Conservation (phyloP, 2,329 filamentous ascomycete genomes). For the Pestalotiopsis sp. region DNA sequence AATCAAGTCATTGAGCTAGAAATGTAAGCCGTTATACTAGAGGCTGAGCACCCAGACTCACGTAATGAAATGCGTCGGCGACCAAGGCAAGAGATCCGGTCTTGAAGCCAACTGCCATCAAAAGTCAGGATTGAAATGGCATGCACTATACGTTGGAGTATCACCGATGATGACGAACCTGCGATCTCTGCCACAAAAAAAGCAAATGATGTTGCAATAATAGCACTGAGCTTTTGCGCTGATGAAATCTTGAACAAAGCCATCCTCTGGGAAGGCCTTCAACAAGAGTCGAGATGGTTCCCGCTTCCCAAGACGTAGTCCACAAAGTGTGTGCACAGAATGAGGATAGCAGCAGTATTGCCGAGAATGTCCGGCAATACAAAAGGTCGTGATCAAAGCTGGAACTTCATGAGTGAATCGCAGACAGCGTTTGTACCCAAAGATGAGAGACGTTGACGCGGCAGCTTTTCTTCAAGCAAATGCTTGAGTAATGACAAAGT, state of each 20-base stretch:
- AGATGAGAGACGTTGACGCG: neutral
- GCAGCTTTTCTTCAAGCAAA: neutral
- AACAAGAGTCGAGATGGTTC: neutral
- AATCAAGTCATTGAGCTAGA: slow-evolving; percentile 66
- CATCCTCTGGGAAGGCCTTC: slow-evolving; percentile 28
- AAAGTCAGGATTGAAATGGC: neutral
- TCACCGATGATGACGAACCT: slow-evolving; percentile 34
- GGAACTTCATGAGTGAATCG: neutral
- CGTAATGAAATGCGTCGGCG: slow-evolving; percentile 80
- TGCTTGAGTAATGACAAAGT: neutral
- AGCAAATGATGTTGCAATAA: slow-evolving; percentile 50
- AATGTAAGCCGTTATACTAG: neutral
- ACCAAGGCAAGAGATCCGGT: slow-evolving; percentile 73
- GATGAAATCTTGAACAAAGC: slow-evolving; percentile 34
- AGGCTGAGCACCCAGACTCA: slow-evolving; percentile 37
- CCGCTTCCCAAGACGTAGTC: neutral
- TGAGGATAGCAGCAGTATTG: neutral
- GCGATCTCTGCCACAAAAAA: slow-evolving; percentile 57
- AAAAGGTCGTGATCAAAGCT: neutral
- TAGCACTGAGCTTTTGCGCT: slow-evolving; percentile 49
- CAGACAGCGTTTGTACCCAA: neutral
- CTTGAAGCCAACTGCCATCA: slow-evolving; percentile 36
- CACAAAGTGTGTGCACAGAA: neutral
- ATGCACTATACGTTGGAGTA: neutral
- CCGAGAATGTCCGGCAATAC: neutral